Percentiles rank a stretch among this genome's conserved stretches.
Conservation (phyloP, 352 stramenopile genomes). For the Globisporangium barbulae region DNA sequence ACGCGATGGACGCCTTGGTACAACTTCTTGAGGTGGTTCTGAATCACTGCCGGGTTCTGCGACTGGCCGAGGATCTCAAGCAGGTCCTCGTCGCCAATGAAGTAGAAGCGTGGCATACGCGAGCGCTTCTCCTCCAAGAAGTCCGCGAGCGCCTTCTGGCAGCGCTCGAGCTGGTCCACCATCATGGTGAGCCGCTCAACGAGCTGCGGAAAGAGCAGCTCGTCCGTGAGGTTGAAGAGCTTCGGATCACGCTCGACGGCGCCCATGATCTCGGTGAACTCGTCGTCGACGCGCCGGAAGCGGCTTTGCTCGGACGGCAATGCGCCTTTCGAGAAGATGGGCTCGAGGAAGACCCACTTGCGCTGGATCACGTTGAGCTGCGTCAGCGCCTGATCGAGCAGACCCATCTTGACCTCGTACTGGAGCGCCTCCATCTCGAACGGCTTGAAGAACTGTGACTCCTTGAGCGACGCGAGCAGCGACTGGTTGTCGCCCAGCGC, state of each 20-base stretch:
- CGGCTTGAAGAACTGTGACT: constrained; percentile 95
- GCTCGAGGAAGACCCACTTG: constrained; percentile 96
- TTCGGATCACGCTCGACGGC: constrained; percentile 86
- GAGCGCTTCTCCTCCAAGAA: constrained; percentile 94
- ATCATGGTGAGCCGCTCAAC: constrained; percentile 75
- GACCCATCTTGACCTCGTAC: constrained; percentile 90
- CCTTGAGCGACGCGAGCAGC: constrained; percentile 92
- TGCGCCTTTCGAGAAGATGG: constrained; percentile 94
- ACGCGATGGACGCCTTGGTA: constrained; percentile 94
- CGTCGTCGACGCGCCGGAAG: constrained; percentile 92
- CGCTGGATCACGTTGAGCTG: constrained; percentile 92
- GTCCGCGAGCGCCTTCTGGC: constrained; percentile 92
- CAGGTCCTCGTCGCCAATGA: constrained; percentile 95
- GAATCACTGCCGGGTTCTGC: constrained; percentile 91
- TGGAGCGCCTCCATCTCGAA: constrained; percentile 90
- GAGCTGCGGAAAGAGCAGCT: constrained; percentile 89
- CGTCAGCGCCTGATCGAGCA: constrained; percentile 77
- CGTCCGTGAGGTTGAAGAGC: constrained; percentile 92
- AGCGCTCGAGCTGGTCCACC: constrained; percentile 93
- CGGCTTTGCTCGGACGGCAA: constrained; percentile 88
- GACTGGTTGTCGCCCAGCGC: constrained; percentile 95
- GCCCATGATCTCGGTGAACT: constrained; percentile 93
- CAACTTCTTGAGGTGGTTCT: constrained; percentile 95
- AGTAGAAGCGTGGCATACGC: constrained; percentile 95
- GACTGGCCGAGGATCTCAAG: constrained; percentile 94